Base-by-base conservation (phyloP, 768 basidiomycete genomes). In the Lactifluus pinguis region DNA sequence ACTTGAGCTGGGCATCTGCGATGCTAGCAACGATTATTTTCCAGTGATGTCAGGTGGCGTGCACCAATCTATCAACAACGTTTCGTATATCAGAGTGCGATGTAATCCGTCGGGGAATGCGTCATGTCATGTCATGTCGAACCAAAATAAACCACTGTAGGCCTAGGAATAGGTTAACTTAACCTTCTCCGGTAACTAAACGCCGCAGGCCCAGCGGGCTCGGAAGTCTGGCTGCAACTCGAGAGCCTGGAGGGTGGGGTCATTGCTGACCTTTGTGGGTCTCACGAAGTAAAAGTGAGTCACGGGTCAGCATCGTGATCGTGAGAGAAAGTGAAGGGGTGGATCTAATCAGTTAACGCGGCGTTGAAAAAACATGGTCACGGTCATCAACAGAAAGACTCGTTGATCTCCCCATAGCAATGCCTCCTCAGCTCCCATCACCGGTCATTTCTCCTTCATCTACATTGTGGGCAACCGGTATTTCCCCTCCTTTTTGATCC, bases 401-500 rank as follows among this genome's bases (percentile, higher is more conserved):
- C 13, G 14, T 52, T 53, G 11, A 38, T 32, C 34, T 38, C 10
- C 10, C 61, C 61, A 64, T 55, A 59, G 62, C 61, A 57, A 67
- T 67, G 64, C 55, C 57, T 58, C 67, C 66, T 64, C 65, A 64
- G 38, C 58, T 55, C 4, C 58, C 65, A 44, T 65, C 65, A 9
- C 62, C 65, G 1, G 32, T 65, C 9, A 34, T 64, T 30, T 72
- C 81, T 0, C 78, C 83, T 13, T 79, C 85, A 13, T 73, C 80
- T 9, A 82, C 80, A 3, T 76, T 90, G 56, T 90, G 87, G 88
- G 88, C 88, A 54, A 87, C 85, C 68, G 83, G 88, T 87, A 76
- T 56, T 44, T 58, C 10, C 47, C 57, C 4, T 41, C 34, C 30
- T 17, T 49, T 8, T 21, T 36, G 30, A 17, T 42, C 19, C 30